phyloP scores from a whole-genome alignment of 345 rosid genomes.

The Eutrema japonicum region DNA sequence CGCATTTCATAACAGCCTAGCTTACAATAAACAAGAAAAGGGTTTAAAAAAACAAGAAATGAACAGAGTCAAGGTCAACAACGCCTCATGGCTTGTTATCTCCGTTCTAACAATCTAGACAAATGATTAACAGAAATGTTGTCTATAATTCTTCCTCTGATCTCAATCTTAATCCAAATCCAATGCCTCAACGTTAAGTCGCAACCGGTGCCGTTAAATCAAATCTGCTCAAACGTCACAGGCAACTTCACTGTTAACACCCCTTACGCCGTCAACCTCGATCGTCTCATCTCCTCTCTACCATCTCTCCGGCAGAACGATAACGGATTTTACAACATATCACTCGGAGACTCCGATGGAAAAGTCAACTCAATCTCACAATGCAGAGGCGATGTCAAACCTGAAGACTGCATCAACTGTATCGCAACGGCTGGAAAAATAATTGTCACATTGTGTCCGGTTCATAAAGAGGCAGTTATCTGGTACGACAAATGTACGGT shows the following conservation, averaged over 20 bases:
- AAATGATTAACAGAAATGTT: conserved; percentile 26
- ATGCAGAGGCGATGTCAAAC: conserved; percentile 52
- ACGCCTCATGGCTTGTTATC: conserved; percentile 21
- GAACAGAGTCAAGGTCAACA: conserved; percentile 40
- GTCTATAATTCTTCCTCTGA: conserved; percentile 38
- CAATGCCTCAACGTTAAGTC: conserved; percentile 31
- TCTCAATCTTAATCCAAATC: conserved; percentile 38
- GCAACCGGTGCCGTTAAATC: conserved; percentile 36
- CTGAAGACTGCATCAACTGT: conserved; percentile 47
- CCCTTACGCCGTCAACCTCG: conserved; percentile 46
- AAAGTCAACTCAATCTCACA: conserved; percentile 47
- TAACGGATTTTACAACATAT: conserved; percentile 45
- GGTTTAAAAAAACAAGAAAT: neutral
- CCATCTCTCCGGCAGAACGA: conserved; percentile 28
- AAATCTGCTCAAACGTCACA: conserved; percentile 39
- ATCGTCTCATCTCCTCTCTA: conserved; percentile 41
- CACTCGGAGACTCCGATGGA: conserved; percentile 39
- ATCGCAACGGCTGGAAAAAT: conserved; percentile 28
- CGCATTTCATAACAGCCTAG: conserved; percentile 31
- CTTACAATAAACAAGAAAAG: neutral
- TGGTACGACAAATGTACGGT: conserved; percentile 54
- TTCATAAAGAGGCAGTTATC: conserved; percentile 42
- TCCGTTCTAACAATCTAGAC: conserved; percentile 18
- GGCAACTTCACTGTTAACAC: conserved; percentile 48
- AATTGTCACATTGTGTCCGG: conserved; percentile 44